These are phyloP conservation scores for Aspergillus wentii DNA, from an alignment of 495 filamentous ascomycete genomes.

Conservation along the genomic window DNA sequence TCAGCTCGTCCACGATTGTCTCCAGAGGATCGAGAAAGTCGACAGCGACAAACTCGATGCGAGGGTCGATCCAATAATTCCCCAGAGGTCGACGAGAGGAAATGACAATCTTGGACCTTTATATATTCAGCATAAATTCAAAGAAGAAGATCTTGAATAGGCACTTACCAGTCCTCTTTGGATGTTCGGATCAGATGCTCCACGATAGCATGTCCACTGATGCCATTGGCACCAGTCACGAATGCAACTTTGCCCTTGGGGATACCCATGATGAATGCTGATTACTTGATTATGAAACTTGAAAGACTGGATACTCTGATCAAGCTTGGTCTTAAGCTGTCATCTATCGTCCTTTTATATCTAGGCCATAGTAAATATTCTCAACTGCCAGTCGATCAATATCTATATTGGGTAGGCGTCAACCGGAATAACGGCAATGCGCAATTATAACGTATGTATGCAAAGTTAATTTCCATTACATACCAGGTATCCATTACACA, in stretches of 20 bases:
- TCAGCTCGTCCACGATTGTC: slow-evolving; percentile 6
- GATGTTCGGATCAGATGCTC: slow-evolving; percentile 17
- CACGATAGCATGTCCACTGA: slow-evolving; percentile 23
- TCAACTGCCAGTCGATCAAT: no score
- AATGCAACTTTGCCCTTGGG: slow-evolving; percentile 25
- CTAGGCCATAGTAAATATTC: no score
- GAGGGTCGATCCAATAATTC: slow-evolving; percentile 13
- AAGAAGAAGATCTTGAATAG: neutral
- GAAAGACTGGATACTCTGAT: no score
- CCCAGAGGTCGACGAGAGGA: slow-evolving; percentile 19
- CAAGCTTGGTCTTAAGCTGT: no score
- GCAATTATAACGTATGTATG: no score
- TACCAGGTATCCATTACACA: no score
- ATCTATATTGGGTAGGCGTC: no score
- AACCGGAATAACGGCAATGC: no score
- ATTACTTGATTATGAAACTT: no score
- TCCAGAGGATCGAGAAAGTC: slow-evolving; percentile 12
- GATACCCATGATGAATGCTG: no score
- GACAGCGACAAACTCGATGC: slow-evolving; percentile 19
- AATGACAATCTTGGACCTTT: slow-evolving; percentile 20
- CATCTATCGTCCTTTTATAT: no score
- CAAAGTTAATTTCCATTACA: no score
- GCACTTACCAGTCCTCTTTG: slow-evolving; percentile 15
- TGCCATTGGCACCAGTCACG: slow-evolving; percentile 27
- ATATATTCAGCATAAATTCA: neutral